phyloP scores from a whole-genome alignment of 1,139 yeast genomes.

The Lodderomyces parapsilosis region DNA sequence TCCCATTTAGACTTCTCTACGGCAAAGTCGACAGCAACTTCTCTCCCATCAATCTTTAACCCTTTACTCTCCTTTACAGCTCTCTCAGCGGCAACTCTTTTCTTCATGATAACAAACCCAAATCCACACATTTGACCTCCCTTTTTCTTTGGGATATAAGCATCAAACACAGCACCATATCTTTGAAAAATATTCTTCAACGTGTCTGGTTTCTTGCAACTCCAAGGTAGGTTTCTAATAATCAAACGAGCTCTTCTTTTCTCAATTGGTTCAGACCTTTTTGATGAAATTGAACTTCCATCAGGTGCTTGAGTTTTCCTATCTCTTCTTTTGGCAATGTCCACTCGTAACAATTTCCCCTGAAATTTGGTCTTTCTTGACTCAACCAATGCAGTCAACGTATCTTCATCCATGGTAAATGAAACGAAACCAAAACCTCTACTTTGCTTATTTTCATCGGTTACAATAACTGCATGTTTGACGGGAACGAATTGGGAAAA shows the following conservation, averaged over 20 bases:
- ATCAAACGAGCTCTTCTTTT: slow-evolving; percentile 83
- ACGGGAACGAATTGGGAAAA: slow-evolving; percentile 94
- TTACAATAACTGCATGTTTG: slow-evolving; percentile 91
- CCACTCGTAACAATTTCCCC: slow-evolving; percentile 69
- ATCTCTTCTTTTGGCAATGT: slow-evolving; percentile 89
- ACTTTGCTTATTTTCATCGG: slow-evolving; percentile 69
- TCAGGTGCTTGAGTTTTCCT: slow-evolving; percentile 45
- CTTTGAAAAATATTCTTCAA: slow-evolving; percentile 69
- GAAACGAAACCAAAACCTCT: slow-evolving; percentile 97
- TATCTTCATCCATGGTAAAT: slow-evolving; percentile 83
- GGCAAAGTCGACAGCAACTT: slow-evolving; percentile 93
- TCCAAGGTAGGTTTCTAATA: slow-evolving; percentile 94
- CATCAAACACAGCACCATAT: slow-evolving; percentile 87
- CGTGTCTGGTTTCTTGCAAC: slow-evolving; percentile 74
- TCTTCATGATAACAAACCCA: slow-evolving; percentile 91
- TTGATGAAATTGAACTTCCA: neutral
- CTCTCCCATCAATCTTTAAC: slow-evolving; percentile 83
- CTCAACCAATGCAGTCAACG: slow-evolving; percentile 68
- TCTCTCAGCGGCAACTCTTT: slow-evolving; percentile 69
- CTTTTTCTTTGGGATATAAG: slow-evolving; percentile 81
- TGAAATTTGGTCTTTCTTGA: slow-evolving; percentile 68
- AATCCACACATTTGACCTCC: slow-evolving; percentile 94
- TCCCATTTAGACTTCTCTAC: slow-evolving; percentile 85
- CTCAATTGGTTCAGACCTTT: slow-evolving; percentile 36
- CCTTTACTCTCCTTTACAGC: slow-evolving; percentile 78